Base-by-base conservation (phyloP, 345 rosid species). In the Heritiera fomes region DNA sequence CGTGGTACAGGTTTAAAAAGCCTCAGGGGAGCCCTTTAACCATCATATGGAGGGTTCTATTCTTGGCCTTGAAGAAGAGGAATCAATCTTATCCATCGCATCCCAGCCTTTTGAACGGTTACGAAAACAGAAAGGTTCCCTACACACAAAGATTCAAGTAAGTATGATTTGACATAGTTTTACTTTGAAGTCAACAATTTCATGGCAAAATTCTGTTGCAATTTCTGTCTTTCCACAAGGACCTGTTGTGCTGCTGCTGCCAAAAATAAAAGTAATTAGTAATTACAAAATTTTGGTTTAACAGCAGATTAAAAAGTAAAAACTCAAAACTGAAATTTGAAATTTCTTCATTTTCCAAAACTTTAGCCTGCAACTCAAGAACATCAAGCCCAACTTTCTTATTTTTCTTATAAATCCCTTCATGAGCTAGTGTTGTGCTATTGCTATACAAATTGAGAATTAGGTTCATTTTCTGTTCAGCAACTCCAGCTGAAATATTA, bases 1-100 rank as follows among this genome's bases (percentile, higher is more conserved):
- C 56, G 34, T 64, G 66, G 85, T 95, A 95, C 85, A 90, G 98
- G 69, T 91, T 83, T 84, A 91, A 80, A 89, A 90, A 84, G 83
- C 92, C 97, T 69, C 85, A 76, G 81, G 98, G 98, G 3, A 95
- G 98, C 80, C 98, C 98, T 53, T 87, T 93, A 55, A 95, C 98
- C 8, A 83, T 89, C 13, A 85, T 93, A 43, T 91, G 94, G 94
- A 87, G 98, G 80, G 94, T 93, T 45, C 18, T 83, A n/a, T 81
- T 88, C 82, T 77, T 91, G 86, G 92, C 98, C 2, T 88, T 93
- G 93, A 95, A 87, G 89, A 93, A 91, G 83, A 88, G 97, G 84
- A 80, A 62, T 0, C 62, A 58, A 7, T 80, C 88, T 75, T 75
- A 85, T 83, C 97, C 97, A 76, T 56, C 90, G 2, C 86, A 93